These are phyloP conservation scores for Karstenula rhodostoma DNA, from an alignment of 2,329 filamentous ascomycete species.

Conservation along the genomic window DNA sequence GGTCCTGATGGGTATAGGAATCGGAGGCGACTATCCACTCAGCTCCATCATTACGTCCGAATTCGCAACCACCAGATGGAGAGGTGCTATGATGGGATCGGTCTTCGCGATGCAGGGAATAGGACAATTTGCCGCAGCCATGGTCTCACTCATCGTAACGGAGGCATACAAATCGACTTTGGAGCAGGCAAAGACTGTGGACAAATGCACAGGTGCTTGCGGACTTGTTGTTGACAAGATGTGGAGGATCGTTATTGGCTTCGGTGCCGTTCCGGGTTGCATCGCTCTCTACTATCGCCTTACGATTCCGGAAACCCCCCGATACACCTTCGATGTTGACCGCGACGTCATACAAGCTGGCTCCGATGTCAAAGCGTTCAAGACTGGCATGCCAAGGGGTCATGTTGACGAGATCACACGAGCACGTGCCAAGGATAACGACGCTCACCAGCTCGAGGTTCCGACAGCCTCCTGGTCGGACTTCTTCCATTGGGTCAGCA, in stretches of 20 bases:
- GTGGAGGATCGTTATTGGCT: conserved; percentile 83
- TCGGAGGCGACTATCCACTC: conserved; percentile 65
- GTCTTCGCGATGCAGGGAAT: conserved; percentile 90
- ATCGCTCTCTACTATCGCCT: conserved; percentile 86
- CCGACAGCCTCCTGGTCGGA: conserved; percentile 75
- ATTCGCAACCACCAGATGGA: conserved; percentile 85
- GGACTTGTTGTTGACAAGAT: conserved; percentile 81
- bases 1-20: conserved; percentile 49
- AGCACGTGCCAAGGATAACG: conserved; percentile 63
- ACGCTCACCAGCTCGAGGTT: conserved; percentile 62
- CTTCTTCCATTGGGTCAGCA: conserved; percentile 71
- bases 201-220: conserved; percentile 69
- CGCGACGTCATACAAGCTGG: conserved; percentile 77
- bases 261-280: conserved; percentile 80
- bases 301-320: conserved; percentile 86
- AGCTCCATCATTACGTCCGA: conserved; percentile 86
- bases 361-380: conserved; percentile 75
- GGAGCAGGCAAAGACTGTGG: conserved; percentile 58
- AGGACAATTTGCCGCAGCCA: conserved; percentile 77
- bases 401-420: conserved; percentile 71
- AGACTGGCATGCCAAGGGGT: conserved; percentile 67
- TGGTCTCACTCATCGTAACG: conserved; percentile 78
- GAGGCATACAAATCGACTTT: conserved; percentile 74
- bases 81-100: conserved; percentile 85
- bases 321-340: conserved; percentile 84